A percentile compares a stretch with the other conserved stretches of the same genome.
Conservation (phyloP, 192 early-diverging fungal genomes). For the Rhizoclosmatium globosum region DNA sequence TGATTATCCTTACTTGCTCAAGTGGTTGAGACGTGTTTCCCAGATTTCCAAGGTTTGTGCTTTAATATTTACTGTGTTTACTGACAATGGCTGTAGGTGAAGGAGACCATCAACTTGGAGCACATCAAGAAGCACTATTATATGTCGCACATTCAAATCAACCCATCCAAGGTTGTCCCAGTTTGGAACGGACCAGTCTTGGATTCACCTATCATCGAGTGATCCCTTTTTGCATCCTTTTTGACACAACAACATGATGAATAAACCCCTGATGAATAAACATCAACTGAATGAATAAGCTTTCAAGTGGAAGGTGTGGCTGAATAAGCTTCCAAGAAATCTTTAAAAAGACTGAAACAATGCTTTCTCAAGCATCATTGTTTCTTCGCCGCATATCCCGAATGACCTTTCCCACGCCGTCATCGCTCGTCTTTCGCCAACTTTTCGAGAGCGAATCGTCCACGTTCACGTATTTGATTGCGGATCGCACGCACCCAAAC, state of each 20-base stretch:
- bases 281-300: too few relatives aligned
- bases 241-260: too few relatives aligned
- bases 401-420: background rate
- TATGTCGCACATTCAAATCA: constrained; percentile 90
- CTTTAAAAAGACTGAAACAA: too few relatives aligned
- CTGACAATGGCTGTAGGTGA: constrained; percentile 42
- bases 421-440: constrained; percentile 12
- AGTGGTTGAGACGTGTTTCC: constrained; percentile 85
- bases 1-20: constrained; percentile 87
- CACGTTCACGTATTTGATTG: constrained; percentile 38
- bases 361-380: too few relatives aligned
- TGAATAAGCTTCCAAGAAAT: too few relatives aligned
- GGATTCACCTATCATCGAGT: constrained; percentile 11
- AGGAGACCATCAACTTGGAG: constrained; percentile 89
- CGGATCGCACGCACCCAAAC: constrained; percentile 9
- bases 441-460: background rate
- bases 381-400: too few relatives aligned
- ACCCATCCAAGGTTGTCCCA: constrained; percentile 86
- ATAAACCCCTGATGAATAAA: too few relatives aligned
- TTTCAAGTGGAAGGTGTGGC: too few relatives aligned
- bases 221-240: too few relatives aligned
- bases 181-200: constrained; percentile 56
- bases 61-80: constrained; percentile 13
- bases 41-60: constrained; percentile 70
- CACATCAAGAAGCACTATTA: constrained; percentile 98